Evolutionary conservation across 306 rosid species (phyloP).

Genomic region (Trichosanthes cucumerina): DNA sequence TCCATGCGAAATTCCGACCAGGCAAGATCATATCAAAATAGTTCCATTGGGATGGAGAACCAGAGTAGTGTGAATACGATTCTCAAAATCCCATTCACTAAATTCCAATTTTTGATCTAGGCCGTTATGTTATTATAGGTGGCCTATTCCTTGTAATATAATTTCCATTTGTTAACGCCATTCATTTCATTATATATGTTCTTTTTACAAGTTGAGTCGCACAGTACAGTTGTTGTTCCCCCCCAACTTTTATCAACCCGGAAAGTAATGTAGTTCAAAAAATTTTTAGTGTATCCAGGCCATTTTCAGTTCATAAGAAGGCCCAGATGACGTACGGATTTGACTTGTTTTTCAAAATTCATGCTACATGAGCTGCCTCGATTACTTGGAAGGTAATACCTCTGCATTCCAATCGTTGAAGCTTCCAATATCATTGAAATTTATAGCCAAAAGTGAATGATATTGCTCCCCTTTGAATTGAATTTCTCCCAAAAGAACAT

Average conservation of each 20-base stretch:
- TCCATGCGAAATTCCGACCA: conserved; percentile 14
- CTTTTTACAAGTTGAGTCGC: not conserved
- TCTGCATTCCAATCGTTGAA: not conserved
- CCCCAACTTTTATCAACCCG: not conserved
- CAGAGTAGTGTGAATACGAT: conserved; percentile 19
- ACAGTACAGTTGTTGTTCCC: not conserved
- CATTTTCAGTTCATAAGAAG: not conserved
- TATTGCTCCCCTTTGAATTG: not conserved
- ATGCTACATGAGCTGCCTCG: not conserved
- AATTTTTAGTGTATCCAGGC: conserved; percentile 5
- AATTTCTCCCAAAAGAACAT: not conserved
- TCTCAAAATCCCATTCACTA: conserved; percentile 22
- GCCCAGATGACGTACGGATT: not conserved
- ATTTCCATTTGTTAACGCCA: conserved; percentile 16
- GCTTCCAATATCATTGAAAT: not conserved
- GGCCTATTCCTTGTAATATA: conserved; percentile 43
- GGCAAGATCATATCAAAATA: conserved; percentile 18
- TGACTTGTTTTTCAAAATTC: not conserved
- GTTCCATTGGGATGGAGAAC: conserved; percentile 18
- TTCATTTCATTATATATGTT: conserved; percentile 8
- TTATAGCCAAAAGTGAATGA: not conserved
- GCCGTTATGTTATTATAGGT: conserved; percentile 25
- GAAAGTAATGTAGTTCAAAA: not conserved
- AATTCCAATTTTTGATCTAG: conserved; percentile 26
- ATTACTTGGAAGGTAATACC: not conserved